Evolutionary conservation across 2,329 filamentous ascomycete genomes (phyloP).

Genomic region (Neoscytalidium dimidiatum): DNA sequence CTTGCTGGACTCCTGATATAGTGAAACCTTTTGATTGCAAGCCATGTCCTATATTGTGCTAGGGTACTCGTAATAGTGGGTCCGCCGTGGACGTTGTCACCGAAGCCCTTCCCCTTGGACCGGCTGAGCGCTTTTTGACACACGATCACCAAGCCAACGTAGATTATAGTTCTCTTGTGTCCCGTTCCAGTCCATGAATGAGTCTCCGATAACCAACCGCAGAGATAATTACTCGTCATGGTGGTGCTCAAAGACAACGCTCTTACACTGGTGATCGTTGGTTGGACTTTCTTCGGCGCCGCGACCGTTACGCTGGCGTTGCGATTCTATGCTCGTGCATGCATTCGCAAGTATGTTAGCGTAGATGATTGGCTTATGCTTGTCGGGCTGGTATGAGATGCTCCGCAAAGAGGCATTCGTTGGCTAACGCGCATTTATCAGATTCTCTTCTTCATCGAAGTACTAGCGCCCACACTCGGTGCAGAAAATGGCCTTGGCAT

Average conservation of each 20-base stretch:
- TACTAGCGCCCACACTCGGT: neutral
- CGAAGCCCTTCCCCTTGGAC: neutral
- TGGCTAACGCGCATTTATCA: neutral
- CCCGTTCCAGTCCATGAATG: neutral
- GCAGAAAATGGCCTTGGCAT: slow-evolving; percentile 4
- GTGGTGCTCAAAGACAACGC: slow-evolving; percentile 12
- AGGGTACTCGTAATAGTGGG: neutral
- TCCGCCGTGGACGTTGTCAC: neutral
- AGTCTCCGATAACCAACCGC: neutral
- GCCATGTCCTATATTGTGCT: neutral
- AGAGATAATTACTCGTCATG: no score
- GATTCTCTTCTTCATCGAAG: slow-evolving; percentile 1
- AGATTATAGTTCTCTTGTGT: neutral
- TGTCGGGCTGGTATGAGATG: slow-evolving; percentile 2
- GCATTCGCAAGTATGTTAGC: neutral
- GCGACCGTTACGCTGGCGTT: slow-evolving; percentile 2
- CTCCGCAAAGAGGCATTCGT: neutral
- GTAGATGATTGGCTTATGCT: slow-evolving; percentile 15
- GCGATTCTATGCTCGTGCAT: slow-evolving; percentile 1
- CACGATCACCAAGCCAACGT: neutral
- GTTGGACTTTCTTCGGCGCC: neutral
- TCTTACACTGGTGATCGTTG: neutral
- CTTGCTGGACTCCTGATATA: neutral
- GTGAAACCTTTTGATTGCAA: neutral
- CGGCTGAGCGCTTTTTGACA: neutral